Conservation (phyloP, 2,329 filamentous ascomycete genomes). For the Colletotrichum godetiae region DNA sequence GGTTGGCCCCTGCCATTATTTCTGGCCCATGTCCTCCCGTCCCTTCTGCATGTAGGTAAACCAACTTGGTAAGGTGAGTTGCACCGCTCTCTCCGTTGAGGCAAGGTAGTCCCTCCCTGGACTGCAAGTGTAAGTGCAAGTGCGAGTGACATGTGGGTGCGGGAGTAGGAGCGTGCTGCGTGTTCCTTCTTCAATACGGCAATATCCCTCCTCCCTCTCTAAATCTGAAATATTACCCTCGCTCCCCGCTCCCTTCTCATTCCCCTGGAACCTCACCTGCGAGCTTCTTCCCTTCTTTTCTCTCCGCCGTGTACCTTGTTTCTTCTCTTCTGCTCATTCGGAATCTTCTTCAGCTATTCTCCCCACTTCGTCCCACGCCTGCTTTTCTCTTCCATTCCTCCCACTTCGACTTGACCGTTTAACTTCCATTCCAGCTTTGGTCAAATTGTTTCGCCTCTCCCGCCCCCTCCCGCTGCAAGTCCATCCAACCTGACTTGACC, state of each 20-base stretch:
- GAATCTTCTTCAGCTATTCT: not conserved
- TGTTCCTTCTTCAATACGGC: constrained; percentile 5
- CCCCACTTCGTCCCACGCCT: not conserved
- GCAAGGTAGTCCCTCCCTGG: not conserved
- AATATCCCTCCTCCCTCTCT: constrained; percentile 18
- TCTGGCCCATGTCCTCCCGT: constrained; percentile 1
- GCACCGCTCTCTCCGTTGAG: not conserved
- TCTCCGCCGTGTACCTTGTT: constrained; percentile 1
- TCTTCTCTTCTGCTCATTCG: not conserved
- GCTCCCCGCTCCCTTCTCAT: constrained; percentile 13
- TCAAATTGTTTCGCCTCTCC: not conserved
- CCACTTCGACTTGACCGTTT: not conserved
- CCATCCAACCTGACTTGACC: not conserved
- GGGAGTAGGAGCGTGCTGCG: not conserved
- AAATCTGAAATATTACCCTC: constrained; percentile 3
- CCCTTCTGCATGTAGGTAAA: not conserved
- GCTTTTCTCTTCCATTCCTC: constrained; percentile 16
- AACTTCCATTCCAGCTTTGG: constrained; percentile 14
- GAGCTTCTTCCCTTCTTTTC: constrained; percentile 26
- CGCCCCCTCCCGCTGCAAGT: not conserved
- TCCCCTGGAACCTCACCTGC: constrained; percentile 12
- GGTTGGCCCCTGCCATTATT: constrained; percentile 13
- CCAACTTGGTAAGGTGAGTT: not conserved
- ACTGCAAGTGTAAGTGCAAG: not conserved
- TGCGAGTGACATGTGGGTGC: not conserved